Evolutionary conservation across 805 yeast genomes (phyloP), one percentile per base, ranked within the genome.

Genomic region (Kodamaea sagamina): DNA sequence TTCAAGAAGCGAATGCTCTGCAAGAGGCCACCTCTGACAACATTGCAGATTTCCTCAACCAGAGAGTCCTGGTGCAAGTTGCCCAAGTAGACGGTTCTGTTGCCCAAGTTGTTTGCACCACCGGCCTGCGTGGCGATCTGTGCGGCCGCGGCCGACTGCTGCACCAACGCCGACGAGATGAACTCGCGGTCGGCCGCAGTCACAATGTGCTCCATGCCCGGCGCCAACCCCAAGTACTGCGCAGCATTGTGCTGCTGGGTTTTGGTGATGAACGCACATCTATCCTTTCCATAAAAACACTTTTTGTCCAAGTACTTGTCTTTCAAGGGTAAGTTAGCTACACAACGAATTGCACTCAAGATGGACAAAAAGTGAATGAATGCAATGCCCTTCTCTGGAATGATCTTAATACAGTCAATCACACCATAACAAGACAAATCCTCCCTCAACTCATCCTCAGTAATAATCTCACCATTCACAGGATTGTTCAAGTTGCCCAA

Each of bases 221-320:
- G 95, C 34, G 93, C 88, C 47, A 89, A 73, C 1, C 97, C 97
- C 43, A 92, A 68, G 60, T 89, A 92, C 62, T 90, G 96, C 3
- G 97, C 96, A 13, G 97, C 98, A 61, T 92, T 89, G 60, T 90
- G 97, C 66, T 89, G 96, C 65, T 93, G 97, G 12, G 97, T 86
- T 62, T 88, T 89, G 18, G 97, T 89, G 35, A 92, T 87, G 57
- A 89, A 89, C 2, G 97, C 96, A 70, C 93, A 87, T 65, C 98
- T 76, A 65, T 92, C 98, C 62, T 89, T 90, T 47, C 97, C 98
- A 58, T 88, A 90, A 55, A 80, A 87, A 32, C 95, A 85, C 62
- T 87, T 88, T 46, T 85, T 81, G 50, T 82, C 84, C 44, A 76
- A 71, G 71, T 89, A 92, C 55, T 81, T 82, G 28, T 81, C 82